Percentiles rank a stretch among this genome's conserved stretches.
phyloP scores from a whole-genome alignment of 257 asterid species.

The Scutellaria barbata region DNA sequence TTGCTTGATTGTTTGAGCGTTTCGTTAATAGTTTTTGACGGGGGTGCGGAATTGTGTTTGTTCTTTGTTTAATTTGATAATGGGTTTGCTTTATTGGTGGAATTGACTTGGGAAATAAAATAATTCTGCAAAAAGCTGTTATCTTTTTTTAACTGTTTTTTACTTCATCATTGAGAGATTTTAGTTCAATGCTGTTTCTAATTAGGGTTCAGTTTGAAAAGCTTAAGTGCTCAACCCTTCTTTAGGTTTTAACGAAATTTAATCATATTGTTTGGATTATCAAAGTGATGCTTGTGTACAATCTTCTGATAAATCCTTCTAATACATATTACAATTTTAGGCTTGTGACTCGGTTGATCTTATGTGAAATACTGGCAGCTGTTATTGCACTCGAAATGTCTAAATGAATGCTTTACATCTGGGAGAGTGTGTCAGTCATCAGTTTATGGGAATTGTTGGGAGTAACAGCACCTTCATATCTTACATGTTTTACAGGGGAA shows the following conservation, averaged over 20 bases:
- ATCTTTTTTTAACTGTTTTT: too few relatives aligned
- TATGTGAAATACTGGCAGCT: not conserved
- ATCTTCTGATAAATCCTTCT: not conserved
- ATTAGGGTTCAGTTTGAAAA: not conserved
- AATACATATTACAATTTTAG: too few relatives aligned
- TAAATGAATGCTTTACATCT: not conserved
- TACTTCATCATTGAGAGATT: too few relatives aligned
- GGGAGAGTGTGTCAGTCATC: not conserved
- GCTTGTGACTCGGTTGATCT: too few relatives aligned
- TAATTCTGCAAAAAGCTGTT: not conserved
- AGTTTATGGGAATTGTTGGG: not conserved
- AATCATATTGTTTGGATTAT: not conserved
- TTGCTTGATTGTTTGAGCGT: not conserved
- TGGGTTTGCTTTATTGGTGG: not conserved
- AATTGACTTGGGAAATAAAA: not conserved
- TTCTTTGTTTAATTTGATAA: not conserved
- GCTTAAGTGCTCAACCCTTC: not conserved
- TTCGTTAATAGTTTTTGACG: constrained; percentile 12
- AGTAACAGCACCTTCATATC: not conserved
- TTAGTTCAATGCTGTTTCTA: not conserved
- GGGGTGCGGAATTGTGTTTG: constrained; percentile 1
- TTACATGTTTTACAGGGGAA: constrained; percentile 5
- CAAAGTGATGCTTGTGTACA: not conserved
- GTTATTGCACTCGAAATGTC: not conserved
- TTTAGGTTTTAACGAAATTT: not conserved